A percentile compares a stretch with the other conserved stretches of the same genome.
Conservation (phyloP, 2,329 filamentous ascomycete species). For the Alternaria ethzedia region DNA sequence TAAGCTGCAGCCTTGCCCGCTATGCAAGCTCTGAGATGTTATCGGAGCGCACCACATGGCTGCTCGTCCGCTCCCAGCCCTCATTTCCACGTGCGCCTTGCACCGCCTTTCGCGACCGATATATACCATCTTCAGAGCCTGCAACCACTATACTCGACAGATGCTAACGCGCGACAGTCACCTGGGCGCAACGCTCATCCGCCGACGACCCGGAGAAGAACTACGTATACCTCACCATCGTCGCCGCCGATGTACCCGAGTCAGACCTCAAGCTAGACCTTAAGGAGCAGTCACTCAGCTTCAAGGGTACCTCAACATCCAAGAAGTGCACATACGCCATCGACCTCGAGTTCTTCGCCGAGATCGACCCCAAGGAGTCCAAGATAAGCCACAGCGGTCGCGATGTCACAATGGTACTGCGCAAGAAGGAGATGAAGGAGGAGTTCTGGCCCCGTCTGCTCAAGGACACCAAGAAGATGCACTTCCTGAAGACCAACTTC, state of each 20-base stretch:
- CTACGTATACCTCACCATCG: conserved; percentile 92
- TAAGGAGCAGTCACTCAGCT: conserved; percentile 71
- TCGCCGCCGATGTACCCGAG: conserved; percentile 81
- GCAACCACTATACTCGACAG: not conserved
- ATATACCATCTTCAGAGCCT: conserved; percentile 10
- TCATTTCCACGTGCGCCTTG: not conserved
- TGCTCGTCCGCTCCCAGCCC: not conserved
- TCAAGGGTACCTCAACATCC: conserved; percentile 80
- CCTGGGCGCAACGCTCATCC: conserved; percentile 97
- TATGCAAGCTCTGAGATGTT: not conserved
- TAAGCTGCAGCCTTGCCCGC: conserved; percentile 41
- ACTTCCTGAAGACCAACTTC: conserved; percentile 98
- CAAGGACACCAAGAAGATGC: conserved; percentile 86
- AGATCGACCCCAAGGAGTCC: conserved; percentile 85
- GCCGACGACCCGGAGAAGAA: conserved; percentile 82
- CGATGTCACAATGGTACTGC: conserved; percentile 86
- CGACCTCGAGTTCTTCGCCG: conserved; percentile 84
- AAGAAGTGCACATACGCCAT: conserved; percentile 89
- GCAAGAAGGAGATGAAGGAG: conserved; percentile 95
- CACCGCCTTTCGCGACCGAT: not conserved
- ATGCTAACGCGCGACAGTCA: conserved; percentile 65
- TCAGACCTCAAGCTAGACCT: conserved; percentile 82
- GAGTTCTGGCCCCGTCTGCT: conserved; percentile 96
- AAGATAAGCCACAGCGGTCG: conserved; percentile 88
- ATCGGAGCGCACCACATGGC: not conserved